phyloP scores from a whole-genome alignment of 495 filamentous ascomycete species.

The Lentithecium fluviatile region DNA sequence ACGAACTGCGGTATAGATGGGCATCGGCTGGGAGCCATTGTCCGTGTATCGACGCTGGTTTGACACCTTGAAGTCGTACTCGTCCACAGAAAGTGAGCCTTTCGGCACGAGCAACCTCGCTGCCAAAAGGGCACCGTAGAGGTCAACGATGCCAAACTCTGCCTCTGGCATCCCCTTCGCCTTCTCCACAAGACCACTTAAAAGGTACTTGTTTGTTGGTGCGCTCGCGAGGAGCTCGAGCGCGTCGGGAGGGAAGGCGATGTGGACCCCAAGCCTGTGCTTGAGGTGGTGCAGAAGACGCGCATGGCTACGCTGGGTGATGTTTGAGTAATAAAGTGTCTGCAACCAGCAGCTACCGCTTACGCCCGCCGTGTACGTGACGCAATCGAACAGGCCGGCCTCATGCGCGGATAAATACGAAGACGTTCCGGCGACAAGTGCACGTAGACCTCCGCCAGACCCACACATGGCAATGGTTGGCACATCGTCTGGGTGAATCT shows the following conservation, averaged over 20 bases:
- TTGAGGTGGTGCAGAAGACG: constrained; percentile 81
- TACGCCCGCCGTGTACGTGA: constrained; percentile 91
- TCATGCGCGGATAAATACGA: constrained; percentile 78
- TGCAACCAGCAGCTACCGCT: constrained; percentile 96
- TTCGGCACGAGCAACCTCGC: constrained; percentile 81
- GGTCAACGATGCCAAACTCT: constrained; percentile 85
- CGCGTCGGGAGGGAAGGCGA: constrained; percentile 85
- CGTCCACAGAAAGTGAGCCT: constrained; percentile 72
- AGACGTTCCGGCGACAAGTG: constrained; percentile 83
- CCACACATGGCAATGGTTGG: constrained; percentile 90
- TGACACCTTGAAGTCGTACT: constrained; percentile 81
- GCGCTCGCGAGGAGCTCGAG: constrained; percentile 72
- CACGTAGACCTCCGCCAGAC: constrained; percentile 86
- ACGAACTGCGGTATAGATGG: constrained; percentile 91
- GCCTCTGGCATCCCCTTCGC: constrained; percentile 76
- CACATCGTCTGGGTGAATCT: constrained; percentile 90
- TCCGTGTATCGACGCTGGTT: constrained; percentile 71
- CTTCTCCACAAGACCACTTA: constrained; percentile 87
- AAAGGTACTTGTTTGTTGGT: constrained; percentile 88
- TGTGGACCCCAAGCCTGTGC: constrained; percentile 75
- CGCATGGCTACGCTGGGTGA: constrained; percentile 62
- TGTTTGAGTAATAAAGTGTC: constrained; percentile 80
- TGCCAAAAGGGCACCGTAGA: constrained; percentile 83
- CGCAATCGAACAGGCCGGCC: constrained; percentile 85
- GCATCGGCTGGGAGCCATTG: constrained; percentile 77